These are phyloP conservation scores for Cyberlindnera petersonii DNA, from an alignment of 805 yeast genomes.

Conservation along the genomic window DNA sequence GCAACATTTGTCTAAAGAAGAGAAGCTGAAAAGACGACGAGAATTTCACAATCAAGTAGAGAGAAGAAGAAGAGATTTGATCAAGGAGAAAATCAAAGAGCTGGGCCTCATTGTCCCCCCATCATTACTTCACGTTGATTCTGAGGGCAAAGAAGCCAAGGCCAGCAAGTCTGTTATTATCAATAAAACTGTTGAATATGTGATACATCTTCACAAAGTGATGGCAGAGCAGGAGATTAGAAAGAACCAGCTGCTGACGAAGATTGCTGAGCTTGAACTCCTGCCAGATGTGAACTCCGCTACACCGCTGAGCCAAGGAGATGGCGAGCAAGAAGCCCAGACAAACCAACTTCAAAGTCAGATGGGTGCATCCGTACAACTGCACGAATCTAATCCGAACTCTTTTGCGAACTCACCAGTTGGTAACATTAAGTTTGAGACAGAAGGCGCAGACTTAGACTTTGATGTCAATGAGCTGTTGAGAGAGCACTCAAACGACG, in stretches of 20 bases:
- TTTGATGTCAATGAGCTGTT: constrained; percentile 27
- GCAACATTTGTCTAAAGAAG: constrained; percentile 50
- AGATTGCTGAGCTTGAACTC: constrained; percentile 35
- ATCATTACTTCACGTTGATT: constrained; percentile 44
- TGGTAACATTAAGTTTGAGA: constrained; percentile 17
- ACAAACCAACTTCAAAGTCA: constrained; percentile 1
- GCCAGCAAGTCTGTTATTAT: constrained; percentile 82
- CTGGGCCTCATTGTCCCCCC: constrained; percentile 81
- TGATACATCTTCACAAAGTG: constrained; percentile 60
- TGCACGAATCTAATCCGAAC: constrained; percentile 6
- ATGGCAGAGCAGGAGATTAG: constrained; percentile 51
- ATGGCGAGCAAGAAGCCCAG: neutral
- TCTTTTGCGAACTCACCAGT: constrained; percentile 14
- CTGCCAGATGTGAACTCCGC: constrained; percentile 17
- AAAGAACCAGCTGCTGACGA: constrained; percentile 36
- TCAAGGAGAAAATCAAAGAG: constrained; percentile 84
- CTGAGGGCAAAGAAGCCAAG: constrained; percentile 57
- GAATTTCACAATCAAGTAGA: constrained; percentile 95
- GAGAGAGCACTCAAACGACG: constrained; percentile 19
- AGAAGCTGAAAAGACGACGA: constrained; percentile 69
- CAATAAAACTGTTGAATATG: constrained; percentile 75
- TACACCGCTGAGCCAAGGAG: constrained; percentile 9
- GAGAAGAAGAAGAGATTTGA: constrained; percentile 83
- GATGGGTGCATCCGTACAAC: neutral
- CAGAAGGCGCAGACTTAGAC: constrained; percentile 21